phyloP scores from a whole-genome alignment of 805 yeast species.

The Candida parachauliodes region DNA sequence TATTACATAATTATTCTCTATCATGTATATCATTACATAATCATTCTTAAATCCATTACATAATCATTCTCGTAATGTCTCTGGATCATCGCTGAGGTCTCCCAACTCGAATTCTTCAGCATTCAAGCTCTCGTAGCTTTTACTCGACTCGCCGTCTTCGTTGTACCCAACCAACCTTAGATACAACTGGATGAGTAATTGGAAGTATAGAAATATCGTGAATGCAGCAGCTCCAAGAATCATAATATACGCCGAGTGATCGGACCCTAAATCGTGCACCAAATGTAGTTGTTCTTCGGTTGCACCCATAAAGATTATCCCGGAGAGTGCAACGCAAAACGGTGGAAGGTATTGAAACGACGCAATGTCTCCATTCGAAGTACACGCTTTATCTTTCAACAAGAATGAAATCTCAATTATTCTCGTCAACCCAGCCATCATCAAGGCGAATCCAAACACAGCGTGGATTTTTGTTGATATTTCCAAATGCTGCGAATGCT shows the following conservation, averaged over 20 bases:
- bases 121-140: constrained; percentile 15
- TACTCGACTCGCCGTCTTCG: constrained; percentile 32
- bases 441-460: constrained; percentile 77
- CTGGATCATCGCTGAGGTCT: constrained; percentile 21
- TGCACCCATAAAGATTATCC: constrained; percentile 86
- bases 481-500: constrained; percentile 71
- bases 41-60: too few species aligned
- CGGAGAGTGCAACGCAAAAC: constrained; percentile 71
- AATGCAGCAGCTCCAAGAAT: constrained; percentile 71
- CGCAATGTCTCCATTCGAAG: constrained; percentile 43
- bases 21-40: too few species aligned
- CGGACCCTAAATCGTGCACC: constrained; percentile 73
- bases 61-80: background rate
- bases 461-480: constrained; percentile 86
- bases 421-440: constrained; percentile 73
- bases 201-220: constrained; percentile 62
- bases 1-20: too few species aligned
- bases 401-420: constrained; percentile 77
- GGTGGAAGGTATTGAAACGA: constrained; percentile 89
- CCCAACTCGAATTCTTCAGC: constrained; percentile 34
- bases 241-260: constrained; percentile 79
- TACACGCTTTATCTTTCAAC: constrained; percentile 54
- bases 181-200: constrained; percentile 58
- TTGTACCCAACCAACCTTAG: constrained; percentile 41
- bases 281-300: constrained; percentile 80